Conservation (phyloP, 1,284 basidiomycete genomes). For the Tilletia caries region DNA sequence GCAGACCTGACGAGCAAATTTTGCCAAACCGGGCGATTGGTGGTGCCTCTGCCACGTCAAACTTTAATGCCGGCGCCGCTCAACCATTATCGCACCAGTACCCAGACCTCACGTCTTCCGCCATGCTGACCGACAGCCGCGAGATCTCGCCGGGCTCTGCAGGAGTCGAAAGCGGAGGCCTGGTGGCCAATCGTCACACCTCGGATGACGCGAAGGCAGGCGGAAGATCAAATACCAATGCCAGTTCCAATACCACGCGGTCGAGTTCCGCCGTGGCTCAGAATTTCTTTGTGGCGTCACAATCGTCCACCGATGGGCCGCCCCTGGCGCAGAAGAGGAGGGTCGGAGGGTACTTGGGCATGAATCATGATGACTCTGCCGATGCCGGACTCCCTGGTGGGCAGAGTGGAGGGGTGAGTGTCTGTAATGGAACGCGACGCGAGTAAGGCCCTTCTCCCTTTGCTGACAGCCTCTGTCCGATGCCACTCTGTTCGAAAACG, state of each 20-base stretch:
- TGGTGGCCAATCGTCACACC: neutral
- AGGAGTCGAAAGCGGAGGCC: neutral
- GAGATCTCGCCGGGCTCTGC: neutral
- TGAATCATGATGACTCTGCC: neutral
- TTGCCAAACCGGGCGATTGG: neutral
- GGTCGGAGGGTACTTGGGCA: neutral
- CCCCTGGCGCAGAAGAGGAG: slow-evolving; percentile 7
- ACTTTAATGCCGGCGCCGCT: too few relatives aligned
- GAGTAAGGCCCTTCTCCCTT: too few relatives aligned
- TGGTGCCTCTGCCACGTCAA: too few relatives aligned
- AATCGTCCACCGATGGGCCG: neutral
- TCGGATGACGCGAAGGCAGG: neutral
- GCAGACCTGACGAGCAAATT: neutral
- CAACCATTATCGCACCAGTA: too few relatives aligned
- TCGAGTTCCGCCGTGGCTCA: too few relatives aligned
- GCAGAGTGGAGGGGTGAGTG: slow-evolving; percentile 2
- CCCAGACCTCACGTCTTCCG: too few relatives aligned
- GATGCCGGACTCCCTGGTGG: neutral
- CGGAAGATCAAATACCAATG: too few relatives aligned
- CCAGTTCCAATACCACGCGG: too few relatives aligned
- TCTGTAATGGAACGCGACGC: neutral
- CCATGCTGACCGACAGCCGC: neutral
- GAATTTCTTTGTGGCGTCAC: too few relatives aligned
- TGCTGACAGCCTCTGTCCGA: neutral
- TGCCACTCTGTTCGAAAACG: neutral